Evolutionary conservation across 75 land plant species (phyloP).

Genomic region (Cunninghamia lanceolata): DNA sequence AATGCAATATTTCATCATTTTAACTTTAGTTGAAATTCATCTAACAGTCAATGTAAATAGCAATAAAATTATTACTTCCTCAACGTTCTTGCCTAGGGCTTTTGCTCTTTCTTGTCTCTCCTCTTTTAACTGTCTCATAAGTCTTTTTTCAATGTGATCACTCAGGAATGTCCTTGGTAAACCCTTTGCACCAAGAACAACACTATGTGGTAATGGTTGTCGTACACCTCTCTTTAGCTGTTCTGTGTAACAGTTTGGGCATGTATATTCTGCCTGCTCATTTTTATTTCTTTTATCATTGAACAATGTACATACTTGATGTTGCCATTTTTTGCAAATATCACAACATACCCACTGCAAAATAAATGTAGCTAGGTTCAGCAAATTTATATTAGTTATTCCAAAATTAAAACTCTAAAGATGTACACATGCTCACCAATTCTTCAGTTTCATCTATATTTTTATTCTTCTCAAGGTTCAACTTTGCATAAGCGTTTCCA

Average conservation of each 20-base stretch:
- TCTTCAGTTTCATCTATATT: slow-evolving; percentile 97
- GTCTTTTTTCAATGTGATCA: slow-evolving; percentile 76
- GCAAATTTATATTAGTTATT: not conserved
- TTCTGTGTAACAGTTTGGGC: slow-evolving; percentile 49
- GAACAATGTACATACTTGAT: slow-evolving; percentile 73
- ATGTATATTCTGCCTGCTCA: slow-evolving; percentile 55
- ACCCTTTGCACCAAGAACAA: slow-evolving; percentile 60
- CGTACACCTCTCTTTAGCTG: slow-evolving; percentile 55
- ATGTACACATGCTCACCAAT: slow-evolving; percentile 50
- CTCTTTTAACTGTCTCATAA: slow-evolving; percentile 41
- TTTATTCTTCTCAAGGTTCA: slow-evolving; percentile 76
- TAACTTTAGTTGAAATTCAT: slow-evolving; percentile 20
- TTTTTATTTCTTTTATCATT: slow-evolving; percentile 50
- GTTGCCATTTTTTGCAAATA: slow-evolving; percentile 66
- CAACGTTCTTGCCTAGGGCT: slow-evolving; percentile 32
- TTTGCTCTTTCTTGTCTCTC: slow-evolving; percentile 68
- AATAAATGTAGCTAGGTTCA: not conserved
- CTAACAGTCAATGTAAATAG: not conserved
- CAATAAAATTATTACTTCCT: slow-evolving; percentile 44
- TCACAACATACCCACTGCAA: slow-evolving; percentile 86
- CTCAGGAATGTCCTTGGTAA: slow-evolving; percentile 70
- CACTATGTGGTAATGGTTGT: slow-evolving; percentile 26
- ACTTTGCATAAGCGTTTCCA: slow-evolving; percentile 53
- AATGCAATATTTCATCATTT: not conserved
- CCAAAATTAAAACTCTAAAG: not conserved